A percentile compares a stretch with the other conserved stretches of the same genome.
Conservation (phyloP, 495 filamentous ascomycete genomes). For the Cudoniella acicularis region DNA sequence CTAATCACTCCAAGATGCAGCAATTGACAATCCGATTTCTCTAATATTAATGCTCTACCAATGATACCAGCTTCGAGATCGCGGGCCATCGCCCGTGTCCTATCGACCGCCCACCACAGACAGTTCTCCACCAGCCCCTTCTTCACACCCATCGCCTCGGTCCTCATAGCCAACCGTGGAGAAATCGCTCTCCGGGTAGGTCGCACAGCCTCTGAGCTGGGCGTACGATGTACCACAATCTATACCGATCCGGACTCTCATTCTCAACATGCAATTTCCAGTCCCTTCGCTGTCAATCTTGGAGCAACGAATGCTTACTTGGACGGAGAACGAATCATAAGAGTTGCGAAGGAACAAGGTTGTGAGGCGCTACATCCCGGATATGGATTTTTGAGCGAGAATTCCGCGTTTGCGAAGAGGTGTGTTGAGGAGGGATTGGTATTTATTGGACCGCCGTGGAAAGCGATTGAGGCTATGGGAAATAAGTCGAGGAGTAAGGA, state of each 20-base stretch:
- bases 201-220: constrained; percentile 78
- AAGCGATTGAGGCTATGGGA: constrained; percentile 96
- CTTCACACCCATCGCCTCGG: constrained; percentile 64
- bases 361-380: constrained; percentile 92
- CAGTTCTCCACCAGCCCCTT: constrained; percentile 13
- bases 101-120: constrained; percentile 6
- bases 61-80: constrained; percentile 22
- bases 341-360: constrained; percentile 75
- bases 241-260: constrained; percentile 89
- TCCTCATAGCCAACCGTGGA: constrained; percentile 93
- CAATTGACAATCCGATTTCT: background rate
- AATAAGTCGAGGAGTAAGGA: constrained; percentile 89
- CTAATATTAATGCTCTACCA: background rate
- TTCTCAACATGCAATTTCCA: constrained; percentile 84
- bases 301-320: constrained; percentile 81
- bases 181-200: constrained; percentile 95
- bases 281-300: constrained; percentile 76
- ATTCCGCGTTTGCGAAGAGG: constrained; percentile 82
- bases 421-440: constrained; percentile 87
- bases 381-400: constrained; percentile 97
- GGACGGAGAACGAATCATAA: constrained; percentile 88
- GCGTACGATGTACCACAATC: constrained; percentile 89
- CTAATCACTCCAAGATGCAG: background rate
- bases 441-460: constrained; percentile 90
- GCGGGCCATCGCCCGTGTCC: constrained; percentile 20